phyloP scores from a whole-genome alignment of 139 green algal species.

The Asterochloris erici region DNA sequence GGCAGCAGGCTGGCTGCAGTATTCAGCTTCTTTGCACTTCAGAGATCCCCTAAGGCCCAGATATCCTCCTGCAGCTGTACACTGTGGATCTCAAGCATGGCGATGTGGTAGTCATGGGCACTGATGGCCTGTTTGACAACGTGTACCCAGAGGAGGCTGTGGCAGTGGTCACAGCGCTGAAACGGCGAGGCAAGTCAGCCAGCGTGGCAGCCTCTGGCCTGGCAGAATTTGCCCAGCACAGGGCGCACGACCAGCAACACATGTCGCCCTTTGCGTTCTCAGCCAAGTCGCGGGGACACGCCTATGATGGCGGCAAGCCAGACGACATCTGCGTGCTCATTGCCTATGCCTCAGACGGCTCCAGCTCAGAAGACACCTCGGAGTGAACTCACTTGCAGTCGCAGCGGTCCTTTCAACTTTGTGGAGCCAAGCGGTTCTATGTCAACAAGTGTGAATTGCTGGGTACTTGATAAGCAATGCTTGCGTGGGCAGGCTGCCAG shows the following conservation, averaged over 20 bases:
- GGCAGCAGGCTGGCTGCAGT: too few relatives aligned
- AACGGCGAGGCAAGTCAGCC: conserved; percentile 34
- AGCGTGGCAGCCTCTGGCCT: conserved; percentile 34
- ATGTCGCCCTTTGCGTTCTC: conserved; percentile 78
- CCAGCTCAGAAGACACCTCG: too few relatives aligned
- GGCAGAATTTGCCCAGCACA: conserved; percentile 44
- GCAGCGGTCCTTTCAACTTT: too few relatives aligned
- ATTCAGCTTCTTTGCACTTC: too few relatives aligned
- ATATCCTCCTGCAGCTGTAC: conserved; percentile 25
- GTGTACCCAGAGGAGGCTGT: conserved; percentile 88
- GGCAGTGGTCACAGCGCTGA: conserved; percentile 35
- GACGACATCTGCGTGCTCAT: conserved; percentile 91
- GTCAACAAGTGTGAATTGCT: too few relatives aligned
- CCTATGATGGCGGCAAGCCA: conserved; percentile 65
- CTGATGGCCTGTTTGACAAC: conserved; percentile 98
- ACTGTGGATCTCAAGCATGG: conserved; percentile 68
- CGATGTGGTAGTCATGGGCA: conserved; percentile 88
- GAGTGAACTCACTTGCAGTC: too few relatives aligned
- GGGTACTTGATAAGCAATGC: too few relatives aligned
- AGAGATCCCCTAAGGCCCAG: too few relatives aligned
- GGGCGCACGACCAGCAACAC: conserved; percentile 58
- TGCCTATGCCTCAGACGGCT: conserved; percentile 16
- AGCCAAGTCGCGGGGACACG: conserved; percentile 48
- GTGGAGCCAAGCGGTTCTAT: too few relatives aligned
- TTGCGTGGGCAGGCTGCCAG: too few relatives aligned